phyloP scores from a whole-genome alignment of 345 rosid genomes.

The Linum trigynum region DNA sequence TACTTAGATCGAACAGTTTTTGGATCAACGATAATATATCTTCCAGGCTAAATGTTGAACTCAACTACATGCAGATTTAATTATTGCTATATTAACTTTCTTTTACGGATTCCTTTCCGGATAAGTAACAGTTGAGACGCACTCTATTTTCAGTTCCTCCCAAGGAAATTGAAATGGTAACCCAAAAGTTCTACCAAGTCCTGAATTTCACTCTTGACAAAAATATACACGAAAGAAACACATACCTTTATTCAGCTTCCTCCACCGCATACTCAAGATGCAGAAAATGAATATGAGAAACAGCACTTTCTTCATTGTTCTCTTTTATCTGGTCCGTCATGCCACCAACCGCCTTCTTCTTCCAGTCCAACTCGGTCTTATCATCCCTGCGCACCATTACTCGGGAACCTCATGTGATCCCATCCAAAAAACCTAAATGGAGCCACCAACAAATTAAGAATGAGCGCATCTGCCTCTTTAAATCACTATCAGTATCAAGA shows the following conservation, averaged over 20 bases:
- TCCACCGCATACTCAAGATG: slow-evolving; percentile 60
- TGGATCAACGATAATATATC: background rate
- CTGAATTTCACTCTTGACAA: background rate
- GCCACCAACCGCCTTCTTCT: slow-evolving; percentile 43
- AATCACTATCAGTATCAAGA: too few species aligned
- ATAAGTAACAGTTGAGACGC: background rate
- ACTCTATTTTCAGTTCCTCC: background rate
- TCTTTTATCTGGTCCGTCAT: slow-evolving; percentile 32
- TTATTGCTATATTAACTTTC: background rate
- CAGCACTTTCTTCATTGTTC: slow-evolving; percentile 48
- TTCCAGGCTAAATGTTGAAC: background rate
- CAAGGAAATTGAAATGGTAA: background rate
- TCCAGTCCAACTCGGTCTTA: slow-evolving; percentile 11
- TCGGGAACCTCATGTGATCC: too few species aligned
- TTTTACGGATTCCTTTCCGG: background rate
- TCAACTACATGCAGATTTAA: background rate
- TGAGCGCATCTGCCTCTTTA: too few species aligned
- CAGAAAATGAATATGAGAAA: slow-evolving; percentile 55
- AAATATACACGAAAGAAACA: background rate
- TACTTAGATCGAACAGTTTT: background rate
- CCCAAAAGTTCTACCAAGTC: background rate
- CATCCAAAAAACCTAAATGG: too few species aligned
- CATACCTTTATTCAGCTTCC: slow-evolving; percentile 61
- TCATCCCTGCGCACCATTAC: slow-evolving; percentile 32
- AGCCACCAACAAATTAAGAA: too few species aligned